Evolutionary conservation across 2,329 filamentous ascomycete species (phyloP).

Genomic region (Fusarium papillatum): DNA sequence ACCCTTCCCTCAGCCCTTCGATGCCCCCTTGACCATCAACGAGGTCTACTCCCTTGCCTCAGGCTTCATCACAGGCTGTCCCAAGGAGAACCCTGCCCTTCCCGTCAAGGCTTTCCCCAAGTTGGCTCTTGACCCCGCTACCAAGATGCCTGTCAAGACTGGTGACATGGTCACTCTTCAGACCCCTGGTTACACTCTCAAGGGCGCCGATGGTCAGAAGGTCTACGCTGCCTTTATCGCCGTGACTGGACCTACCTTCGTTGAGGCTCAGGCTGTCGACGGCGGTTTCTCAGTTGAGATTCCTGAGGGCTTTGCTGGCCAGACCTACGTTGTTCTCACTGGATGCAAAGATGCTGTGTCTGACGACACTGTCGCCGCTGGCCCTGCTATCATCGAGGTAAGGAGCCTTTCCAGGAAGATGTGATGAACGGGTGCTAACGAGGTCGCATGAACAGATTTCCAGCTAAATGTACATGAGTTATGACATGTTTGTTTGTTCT

Average conservation of each 20-base stretch:
- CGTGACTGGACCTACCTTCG: constrained; percentile 41
- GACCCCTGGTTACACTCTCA: constrained; percentile 44
- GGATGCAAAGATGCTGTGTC: constrained; percentile 50
- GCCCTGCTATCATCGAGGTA: constrained; percentile 51
- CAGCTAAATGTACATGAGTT: constrained; percentile 2
- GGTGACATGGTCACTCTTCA: constrained; percentile 42
- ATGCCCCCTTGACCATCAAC: constrained; percentile 69
- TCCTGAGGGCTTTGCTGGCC: constrained; percentile 50
- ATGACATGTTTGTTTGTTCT: neutral
- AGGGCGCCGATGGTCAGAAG: constrained; percentile 35
- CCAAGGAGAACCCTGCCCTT: constrained; percentile 64
- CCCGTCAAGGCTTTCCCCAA: constrained; percentile 73
- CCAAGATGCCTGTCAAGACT: constrained; percentile 40
- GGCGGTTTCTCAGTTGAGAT: constrained; percentile 42
- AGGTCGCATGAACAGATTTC: neutral
- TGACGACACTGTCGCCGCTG: constrained; percentile 54
- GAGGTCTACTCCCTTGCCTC: constrained; percentile 75
- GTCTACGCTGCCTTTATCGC: constrained; percentile 53
- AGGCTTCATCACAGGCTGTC: constrained; percentile 71
- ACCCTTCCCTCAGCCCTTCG: constrained; percentile 72
- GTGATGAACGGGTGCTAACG: neutral
- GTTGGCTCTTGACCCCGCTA: constrained; percentile 51
- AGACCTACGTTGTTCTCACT: constrained; percentile 56
- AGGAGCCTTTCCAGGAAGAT: constrained; percentile 8
- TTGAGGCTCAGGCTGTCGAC: constrained; percentile 32